Conservation (phyloP, 2,329 filamentous ascomycete genomes). For the Phialemoniopsis sp. region DNA sequence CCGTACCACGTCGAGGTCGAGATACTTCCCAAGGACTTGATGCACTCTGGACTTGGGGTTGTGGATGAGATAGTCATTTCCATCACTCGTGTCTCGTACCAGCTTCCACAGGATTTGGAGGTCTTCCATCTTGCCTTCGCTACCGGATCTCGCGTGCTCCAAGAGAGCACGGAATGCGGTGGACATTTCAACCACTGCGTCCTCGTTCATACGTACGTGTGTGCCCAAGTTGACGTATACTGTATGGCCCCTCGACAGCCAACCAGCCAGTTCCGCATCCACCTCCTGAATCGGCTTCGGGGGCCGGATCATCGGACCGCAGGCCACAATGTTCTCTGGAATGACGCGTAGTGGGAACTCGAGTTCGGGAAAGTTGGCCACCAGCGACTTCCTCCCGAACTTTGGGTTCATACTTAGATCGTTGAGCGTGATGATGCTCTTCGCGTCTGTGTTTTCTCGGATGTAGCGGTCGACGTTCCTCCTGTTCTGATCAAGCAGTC, state of each 20-base stretch:
- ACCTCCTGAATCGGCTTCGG: constrained; percentile 7
- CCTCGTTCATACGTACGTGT: constrained; percentile 20
- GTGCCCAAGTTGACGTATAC: constrained; percentile 45
- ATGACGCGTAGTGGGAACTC: constrained; percentile 33
- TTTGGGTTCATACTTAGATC: constrained; percentile 13
- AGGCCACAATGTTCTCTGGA: constrained; percentile 32
- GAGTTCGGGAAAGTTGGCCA: constrained; percentile 20
- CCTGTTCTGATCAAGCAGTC: constrained; percentile 11
- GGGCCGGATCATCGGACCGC: constrained; percentile 40
- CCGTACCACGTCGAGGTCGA: constrained; percentile 19
- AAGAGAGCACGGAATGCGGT: constrained; percentile 24
- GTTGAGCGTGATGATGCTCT: constrained; percentile 10
- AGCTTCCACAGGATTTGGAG: constrained; percentile 34
- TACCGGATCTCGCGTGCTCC: constrained; percentile 14
- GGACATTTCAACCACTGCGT: constrained; percentile 27
- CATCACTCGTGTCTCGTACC: constrained; percentile 1
- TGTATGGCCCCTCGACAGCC: constrained; percentile 35
- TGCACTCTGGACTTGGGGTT: constrained; percentile 7
- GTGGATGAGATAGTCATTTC: background rate
- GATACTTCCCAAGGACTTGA: constrained; percentile 10
- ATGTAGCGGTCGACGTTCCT: constrained; percentile 17
- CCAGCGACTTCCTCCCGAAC: constrained; percentile 16
- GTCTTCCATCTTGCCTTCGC: constrained; percentile 13
- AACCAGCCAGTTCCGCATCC: constrained; percentile 13
- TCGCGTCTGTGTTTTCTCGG: constrained; percentile 10